A percentile compares a stretch with the other conserved stretches of the same genome.
Conservation (phyloP, 2,329 filamentous ascomycete species). For the Alternaria gansuensis region DNA sequence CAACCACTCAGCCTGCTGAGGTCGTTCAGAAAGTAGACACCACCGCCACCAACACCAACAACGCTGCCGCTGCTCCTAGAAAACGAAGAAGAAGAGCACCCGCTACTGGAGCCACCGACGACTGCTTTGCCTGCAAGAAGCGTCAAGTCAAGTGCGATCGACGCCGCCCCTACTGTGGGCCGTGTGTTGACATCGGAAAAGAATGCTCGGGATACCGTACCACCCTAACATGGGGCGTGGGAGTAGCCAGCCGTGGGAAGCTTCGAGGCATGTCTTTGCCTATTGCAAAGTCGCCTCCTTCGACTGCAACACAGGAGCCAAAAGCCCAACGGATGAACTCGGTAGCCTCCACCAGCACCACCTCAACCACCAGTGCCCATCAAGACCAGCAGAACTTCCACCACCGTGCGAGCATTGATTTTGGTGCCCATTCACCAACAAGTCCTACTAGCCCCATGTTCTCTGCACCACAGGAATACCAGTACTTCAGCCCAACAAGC, state of each 20-base stretch:
- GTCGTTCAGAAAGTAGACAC: conserved; percentile 47
- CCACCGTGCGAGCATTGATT: conserved; percentile 47
- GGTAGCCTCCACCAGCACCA: conserved; percentile 31
- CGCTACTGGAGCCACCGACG: conserved; percentile 86
- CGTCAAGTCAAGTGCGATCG: conserved; percentile 87
- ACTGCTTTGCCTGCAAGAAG: conserved; percentile 94
- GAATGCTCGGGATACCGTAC: conserved; percentile 98
- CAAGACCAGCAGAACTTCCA: conserved; percentile 41
- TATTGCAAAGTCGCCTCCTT: conserved; percentile 58
- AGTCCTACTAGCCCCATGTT: conserved; percentile 51
- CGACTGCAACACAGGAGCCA: conserved; percentile 40
- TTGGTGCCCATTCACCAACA: conserved; percentile 45
- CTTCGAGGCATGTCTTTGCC: conserved; percentile 85
- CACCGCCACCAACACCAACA: conserved; percentile 38
- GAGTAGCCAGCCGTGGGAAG: conserved; percentile 94
- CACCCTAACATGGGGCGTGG: conserved; percentile 94
- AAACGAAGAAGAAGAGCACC: conserved; percentile 88
- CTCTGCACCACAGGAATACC: conserved; percentile 50
- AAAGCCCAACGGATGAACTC: conserved; percentile 41
- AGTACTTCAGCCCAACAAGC: conserved; percentile 50
- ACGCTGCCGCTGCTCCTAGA: conserved; percentile 49
- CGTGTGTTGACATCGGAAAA: conserved; percentile 88
- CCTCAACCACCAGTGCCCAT: conserved; percentile 32
- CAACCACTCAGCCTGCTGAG: conserved; percentile 46
- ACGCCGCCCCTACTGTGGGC: conserved; percentile 90